Percentiles rank a stretch among this genome's conserved stretches.
These are phyloP conservation scores for Beauveria brongniartii DNA, from an alignment of 2,329 filamentous ascomycete species.

Conservation along the genomic window DNA sequence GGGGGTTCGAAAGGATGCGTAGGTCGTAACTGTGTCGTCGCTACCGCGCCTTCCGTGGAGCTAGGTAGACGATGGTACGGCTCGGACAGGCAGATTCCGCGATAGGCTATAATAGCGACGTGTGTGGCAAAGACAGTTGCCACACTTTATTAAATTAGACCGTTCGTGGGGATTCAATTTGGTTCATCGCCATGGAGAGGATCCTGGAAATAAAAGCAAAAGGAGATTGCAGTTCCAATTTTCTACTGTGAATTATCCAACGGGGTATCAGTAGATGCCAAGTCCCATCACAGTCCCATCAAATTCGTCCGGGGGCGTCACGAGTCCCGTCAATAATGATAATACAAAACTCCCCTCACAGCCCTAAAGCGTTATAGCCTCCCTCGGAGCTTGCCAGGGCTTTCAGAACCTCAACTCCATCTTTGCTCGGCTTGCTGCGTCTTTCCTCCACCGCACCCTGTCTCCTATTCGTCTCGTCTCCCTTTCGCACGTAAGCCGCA, in stretches of 20 bases:
- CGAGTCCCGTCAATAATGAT: background rate
- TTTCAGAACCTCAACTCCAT: constrained; percentile 9
- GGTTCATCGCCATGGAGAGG: background rate
- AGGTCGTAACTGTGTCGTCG: background rate
- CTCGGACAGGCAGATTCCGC: too few species aligned
- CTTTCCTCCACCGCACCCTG: background rate
- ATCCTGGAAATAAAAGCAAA: background rate
- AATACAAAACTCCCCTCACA: constrained; percentile 17
- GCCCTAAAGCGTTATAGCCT: constrained; percentile 27
- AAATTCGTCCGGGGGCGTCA: background rate
- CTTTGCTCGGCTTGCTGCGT: background rate
- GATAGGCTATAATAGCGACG: too few species aligned
- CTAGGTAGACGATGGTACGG: too few species aligned
- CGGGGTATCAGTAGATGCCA: background rate
- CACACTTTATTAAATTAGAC: background rate
- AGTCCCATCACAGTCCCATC: background rate
- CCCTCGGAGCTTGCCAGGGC: constrained; percentile 16
- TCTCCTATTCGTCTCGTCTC: background rate
- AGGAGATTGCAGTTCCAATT: background rate
- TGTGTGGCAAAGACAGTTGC: too few species aligned
- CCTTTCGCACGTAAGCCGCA: background rate
- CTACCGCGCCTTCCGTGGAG: too few species aligned
- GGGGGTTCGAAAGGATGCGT: background rate
- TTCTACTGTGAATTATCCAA: background rate
- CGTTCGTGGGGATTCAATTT: background rate